A percentile compares a stretch with the other conserved stretches of the same genome.
phyloP scores from a whole-genome alignment of 768 basidiomycete species.

The Holtermannia corniformis region DNA sequence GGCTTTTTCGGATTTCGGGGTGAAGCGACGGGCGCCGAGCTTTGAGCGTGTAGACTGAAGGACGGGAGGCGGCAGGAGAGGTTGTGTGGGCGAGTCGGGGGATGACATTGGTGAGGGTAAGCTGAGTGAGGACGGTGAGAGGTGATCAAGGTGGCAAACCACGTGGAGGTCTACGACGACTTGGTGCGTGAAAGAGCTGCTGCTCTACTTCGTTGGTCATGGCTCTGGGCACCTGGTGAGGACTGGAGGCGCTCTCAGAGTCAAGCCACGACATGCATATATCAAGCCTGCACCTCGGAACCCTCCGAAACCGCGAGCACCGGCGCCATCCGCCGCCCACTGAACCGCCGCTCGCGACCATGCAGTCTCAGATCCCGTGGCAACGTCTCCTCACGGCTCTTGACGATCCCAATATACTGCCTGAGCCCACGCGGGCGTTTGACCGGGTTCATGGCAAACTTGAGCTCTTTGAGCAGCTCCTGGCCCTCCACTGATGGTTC shows the following conservation, averaged over 20 bases:
- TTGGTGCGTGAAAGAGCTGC: too few species aligned
- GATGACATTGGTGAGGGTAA: too few species aligned
- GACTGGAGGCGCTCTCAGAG: too few species aligned
- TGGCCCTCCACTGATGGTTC: conserved; percentile 33
- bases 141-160: too few species aligned
- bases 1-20: conserved; percentile 2
- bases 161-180: too few species aligned
- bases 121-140: too few species aligned
- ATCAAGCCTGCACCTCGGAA: too few species aligned
- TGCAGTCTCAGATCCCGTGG: conserved; percentile 64
- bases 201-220: too few species aligned
- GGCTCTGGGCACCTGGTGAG: too few species aligned
- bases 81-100: background rate
- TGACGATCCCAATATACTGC: conserved; percentile 61
- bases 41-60: background rate
- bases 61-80: background rate
- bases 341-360: conserved; percentile 78
- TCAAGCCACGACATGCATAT: too few species aligned
- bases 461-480: conserved; percentile 54
- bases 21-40: background rate
- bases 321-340: conserved; percentile 22
- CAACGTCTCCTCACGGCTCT: conserved; percentile 69
- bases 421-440: conserved; percentile 32
- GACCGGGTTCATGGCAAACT: conserved; percentile 44
- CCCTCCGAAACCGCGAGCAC: background rate